Conservation (phyloP, 139 green algal species). For the Mychonastes homosphaera region DNA sequence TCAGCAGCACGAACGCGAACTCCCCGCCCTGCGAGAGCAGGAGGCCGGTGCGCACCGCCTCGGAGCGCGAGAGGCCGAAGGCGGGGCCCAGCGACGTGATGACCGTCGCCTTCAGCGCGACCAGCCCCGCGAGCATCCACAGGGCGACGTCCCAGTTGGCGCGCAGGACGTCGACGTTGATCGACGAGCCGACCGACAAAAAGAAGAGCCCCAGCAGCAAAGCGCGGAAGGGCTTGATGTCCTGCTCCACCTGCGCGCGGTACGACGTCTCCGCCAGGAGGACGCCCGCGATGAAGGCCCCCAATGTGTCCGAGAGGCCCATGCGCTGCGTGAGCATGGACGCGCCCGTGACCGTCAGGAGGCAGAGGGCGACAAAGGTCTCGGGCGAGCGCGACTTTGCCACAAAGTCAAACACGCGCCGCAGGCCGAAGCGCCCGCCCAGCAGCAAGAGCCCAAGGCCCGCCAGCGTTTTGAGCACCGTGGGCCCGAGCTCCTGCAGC, state of each 20-base stretch:
- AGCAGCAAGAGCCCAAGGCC: conserved; percentile 74
- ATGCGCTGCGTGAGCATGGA: conserved; percentile 67
- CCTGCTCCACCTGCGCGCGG: conserved; percentile 73
- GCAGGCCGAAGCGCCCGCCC: conserved; percentile 67
- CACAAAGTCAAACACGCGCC: conserved; percentile 71
- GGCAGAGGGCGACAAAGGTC: conserved; percentile 86
- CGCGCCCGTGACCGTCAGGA: conserved; percentile 84
- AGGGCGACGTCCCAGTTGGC: conserved; percentile 24
- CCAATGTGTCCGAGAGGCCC: conserved; percentile 84
- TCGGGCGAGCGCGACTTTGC: conserved; percentile 62
- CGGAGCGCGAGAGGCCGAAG: conserved; percentile 64
- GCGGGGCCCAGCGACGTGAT: conserved; percentile 55
- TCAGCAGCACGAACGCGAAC: conserved; percentile 96
- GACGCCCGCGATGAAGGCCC: conserved; percentile 83
- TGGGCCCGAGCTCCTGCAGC: conserved; percentile 48
- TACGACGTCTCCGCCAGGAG: conserved; percentile 82
- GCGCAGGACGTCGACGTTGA: conserved; percentile 32
- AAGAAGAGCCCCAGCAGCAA: conserved; percentile 93
- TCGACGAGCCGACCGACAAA: conserved; percentile 32
- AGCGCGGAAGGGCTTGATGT: conserved; percentile 83
- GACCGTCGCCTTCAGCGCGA: conserved; percentile 77
- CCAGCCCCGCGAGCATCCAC: conserved; percentile 54
- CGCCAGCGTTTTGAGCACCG: conserved; percentile 48
- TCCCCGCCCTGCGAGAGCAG: conserved; percentile 88
- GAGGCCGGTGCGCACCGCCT: conserved; percentile 77